These are phyloP conservation scores for Metschnikowia baotianmanensis DNA, from an alignment of 805 yeast species.

Conservation along the genomic window DNA sequence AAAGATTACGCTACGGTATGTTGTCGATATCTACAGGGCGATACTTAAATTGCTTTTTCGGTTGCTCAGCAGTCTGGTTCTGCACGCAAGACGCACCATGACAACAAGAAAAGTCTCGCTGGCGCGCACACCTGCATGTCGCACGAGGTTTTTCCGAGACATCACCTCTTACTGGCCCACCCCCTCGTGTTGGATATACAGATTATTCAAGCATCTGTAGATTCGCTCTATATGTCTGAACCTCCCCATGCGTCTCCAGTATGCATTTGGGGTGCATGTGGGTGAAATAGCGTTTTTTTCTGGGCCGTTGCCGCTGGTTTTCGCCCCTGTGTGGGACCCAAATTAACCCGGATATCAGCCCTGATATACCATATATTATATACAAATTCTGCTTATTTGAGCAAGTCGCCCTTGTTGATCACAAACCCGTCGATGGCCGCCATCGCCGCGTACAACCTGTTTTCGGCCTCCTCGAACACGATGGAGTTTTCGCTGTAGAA, in stretches of 20 bases:
- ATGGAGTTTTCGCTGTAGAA: slow-evolving; percentile 77
- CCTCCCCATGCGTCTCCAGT: slow-evolving; percentile 1
- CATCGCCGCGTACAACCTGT: slow-evolving; percentile 93
- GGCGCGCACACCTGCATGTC: slow-evolving; percentile 1
- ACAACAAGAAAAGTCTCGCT: background rate
- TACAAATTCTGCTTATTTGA: slow-evolving; percentile 9
- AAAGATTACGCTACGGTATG: no score
- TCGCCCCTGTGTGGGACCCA: no score
- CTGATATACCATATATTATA: no score
- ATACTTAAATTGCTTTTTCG: background rate
- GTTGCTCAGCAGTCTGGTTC: background rate
- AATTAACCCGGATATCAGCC: no score
- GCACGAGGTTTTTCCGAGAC: slow-evolving; percentile 6
- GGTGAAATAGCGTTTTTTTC: background rate
- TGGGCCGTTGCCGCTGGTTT: no score
- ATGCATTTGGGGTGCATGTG: background rate
- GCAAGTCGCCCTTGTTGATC: slow-evolving; percentile 42
- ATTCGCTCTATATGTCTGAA: background rate
- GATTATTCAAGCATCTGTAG: background rate
- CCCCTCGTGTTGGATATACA: background rate
- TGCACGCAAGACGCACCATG: slow-evolving; percentile 1
- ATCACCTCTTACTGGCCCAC: background rate
- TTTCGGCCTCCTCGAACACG: slow-evolving; percentile 95
- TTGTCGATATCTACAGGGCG: no score
- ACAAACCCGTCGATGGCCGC: slow-evolving; percentile 91